Evolutionary conservation across 2,329 filamentous ascomycete species (phyloP), one percentile per base, ranked within the genome.

Genomic region (Claviceps sorghi): DNA sequence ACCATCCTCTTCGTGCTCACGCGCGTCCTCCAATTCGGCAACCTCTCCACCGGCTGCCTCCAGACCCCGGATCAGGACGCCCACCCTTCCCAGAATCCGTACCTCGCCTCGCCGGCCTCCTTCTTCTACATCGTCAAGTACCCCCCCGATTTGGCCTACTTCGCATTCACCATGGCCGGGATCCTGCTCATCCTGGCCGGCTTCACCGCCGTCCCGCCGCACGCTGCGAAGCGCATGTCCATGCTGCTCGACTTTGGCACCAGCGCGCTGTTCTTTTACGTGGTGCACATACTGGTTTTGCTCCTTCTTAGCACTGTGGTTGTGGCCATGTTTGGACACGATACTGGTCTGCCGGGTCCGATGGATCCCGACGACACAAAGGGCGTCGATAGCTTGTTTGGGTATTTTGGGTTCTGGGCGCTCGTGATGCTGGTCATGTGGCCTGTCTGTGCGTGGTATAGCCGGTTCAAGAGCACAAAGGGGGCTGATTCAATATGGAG

Each of bases 111-210:
- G 0, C 58, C 60, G 1, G 58, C 60, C 29, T 67, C 71, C 6
- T 74, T 74, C 61, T 71, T 74, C 59, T 74, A 73, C 62, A 57
- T 73, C 44, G 59, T 67, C 56, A 74, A 74, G 58, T 73, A 73
- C 48, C 71, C 72, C 0, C 72, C 72, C 4, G 72, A 74, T 54
- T 62, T 74, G 4, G 70, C 70, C 3, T 74, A 71, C 54, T 71
- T 69, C 64, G 61, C 69, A 3, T 68, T 67, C 38, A 69, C 69
- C 11, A 61, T 73, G 46, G 65, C 66, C 0, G 65, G 56, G 5
- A 73, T 68, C 54, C 58, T 73, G 0, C 54, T 70, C 3, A 59
- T 73, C 0, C 64, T 74, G 0, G 67, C 67, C 1, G 19, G 64
- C 1, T 69, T 74, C 6, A 60, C 60, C 1, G 57, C 60, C 0